Percentiles rank a stretch among this genome's conserved stretches.
These are phyloP conservation scores for Pleurotus djamor DNA, from an alignment of 768 basidiomycete genomes.

Conservation along the genomic window DNA sequence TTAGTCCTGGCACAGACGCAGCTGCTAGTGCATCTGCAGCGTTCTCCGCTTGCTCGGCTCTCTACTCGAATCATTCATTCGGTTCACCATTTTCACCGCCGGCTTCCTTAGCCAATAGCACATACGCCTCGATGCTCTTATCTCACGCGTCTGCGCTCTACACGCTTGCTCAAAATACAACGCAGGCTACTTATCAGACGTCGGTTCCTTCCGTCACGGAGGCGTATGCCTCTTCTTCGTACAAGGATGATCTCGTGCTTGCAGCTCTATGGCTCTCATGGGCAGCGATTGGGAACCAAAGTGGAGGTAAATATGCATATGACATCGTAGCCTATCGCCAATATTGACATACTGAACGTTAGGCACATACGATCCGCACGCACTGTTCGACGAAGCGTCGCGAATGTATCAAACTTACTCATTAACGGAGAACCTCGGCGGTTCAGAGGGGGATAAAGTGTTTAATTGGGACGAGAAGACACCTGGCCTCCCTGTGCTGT, in stretches of 20 bases:
- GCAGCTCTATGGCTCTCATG: conserved; percentile 77
- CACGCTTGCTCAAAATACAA: conserved; percentile 68
- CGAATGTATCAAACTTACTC: conserved; percentile 39
- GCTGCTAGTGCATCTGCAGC: conserved; percentile 84
- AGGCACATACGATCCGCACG: not conserved
- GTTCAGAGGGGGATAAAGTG: conserved; percentile 40
- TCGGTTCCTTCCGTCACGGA: conserved; percentile 62
- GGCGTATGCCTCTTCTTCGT: conserved; percentile 73
- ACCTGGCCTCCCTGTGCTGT: conserved; percentile 73
- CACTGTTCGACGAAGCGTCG: conserved; percentile 16
- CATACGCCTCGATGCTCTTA: conserved; percentile 70
- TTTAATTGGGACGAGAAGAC: conserved; percentile 92
- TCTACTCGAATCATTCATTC: conserved; percentile 68
- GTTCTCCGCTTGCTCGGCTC: conserved; percentile 80
- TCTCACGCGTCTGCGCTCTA: conserved; percentile 77
- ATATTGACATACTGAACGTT: not conserved
- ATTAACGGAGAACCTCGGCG: conserved; percentile 27
- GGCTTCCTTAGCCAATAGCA: conserved; percentile 67
- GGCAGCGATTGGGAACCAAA: conserved; percentile 39
- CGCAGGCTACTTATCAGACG: conserved; percentile 61
- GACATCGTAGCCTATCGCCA: not conserved
- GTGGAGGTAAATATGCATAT: not conserved
- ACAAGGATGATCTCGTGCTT: conserved; percentile 70
- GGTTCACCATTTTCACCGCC: conserved; percentile 49
- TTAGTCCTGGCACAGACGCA: conserved; percentile 80